Evolutionary conservation across 2,329 filamentous ascomycete species (phyloP), one percentile per base, ranked within the genome.

Genomic region (Fusarium pininemorale): DNA sequence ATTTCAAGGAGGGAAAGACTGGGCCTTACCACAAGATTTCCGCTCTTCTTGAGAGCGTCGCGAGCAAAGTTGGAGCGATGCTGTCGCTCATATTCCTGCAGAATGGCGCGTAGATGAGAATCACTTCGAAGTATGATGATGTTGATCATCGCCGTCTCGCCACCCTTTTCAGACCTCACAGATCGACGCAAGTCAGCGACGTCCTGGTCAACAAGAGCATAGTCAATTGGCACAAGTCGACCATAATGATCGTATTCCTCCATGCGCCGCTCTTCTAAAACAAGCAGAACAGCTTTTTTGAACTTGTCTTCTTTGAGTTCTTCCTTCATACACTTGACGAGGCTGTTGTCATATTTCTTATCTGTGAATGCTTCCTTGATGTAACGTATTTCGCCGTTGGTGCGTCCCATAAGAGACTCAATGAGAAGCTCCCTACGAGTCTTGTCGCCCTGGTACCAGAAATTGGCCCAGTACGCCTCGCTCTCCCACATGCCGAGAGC

Each of bases 401-500:
- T 91, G 11, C 95, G 90, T 0, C 96, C 96, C 91, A 98, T 97
- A 26, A 99, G 88, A 11, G 92, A 90, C 83, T 99, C 96, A 77
- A 98, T 98, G 60, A 99, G 89, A 41, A 99, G 87, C 82, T 98
- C 96, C 11, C 95, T 90, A 6, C 94, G 89, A 13, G 92, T 94
- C 78, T 92, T 93, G 82, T 96, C 93, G 42, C 92, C 92, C 80
- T 98, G 96, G 84, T 98, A 98, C 92, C 95, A 98, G 83, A 94
- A 98, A 82, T 98, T 98, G 68, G 96, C 95, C 95, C 96, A 99
- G 86, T 98, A 98, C 1, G 94, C 94, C 82, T 99, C 96, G 76
- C 91, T 92, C 84, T 98, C 96, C 92, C 95, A 98, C 59, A 89
- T 89, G 15, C 96, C 96, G 1, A 98, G 89, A 1, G 96, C 95